Base-by-base conservation (phyloP, 2,329 filamentous ascomycete species). In the Fusarium sp. region DNA sequence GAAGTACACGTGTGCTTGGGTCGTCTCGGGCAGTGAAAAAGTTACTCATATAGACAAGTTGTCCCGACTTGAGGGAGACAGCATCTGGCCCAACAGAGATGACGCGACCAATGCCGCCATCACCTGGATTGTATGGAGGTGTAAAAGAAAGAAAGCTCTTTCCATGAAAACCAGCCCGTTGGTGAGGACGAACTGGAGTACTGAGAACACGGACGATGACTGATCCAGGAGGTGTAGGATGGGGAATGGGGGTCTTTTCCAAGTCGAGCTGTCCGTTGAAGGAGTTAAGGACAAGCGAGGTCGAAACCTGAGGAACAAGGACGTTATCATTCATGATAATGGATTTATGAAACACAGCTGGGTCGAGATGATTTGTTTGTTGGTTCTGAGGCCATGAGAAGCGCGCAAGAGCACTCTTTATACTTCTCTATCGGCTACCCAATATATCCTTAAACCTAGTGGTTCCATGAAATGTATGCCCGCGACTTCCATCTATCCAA, bases 1-100 rank as follows among this genome's bases (percentile, higher is more conserved):
- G 46, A 0, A 72, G 32, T 5, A 72, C 66, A 9, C 53, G 25
- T 1, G 59, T 72, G 6, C 32, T 54, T 0, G 60, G 63, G 2
- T 72, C 66, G 20, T 72, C 70, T 46, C 70, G 38, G 2, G 62
- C 63, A 8, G 20, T 34, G 8, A 65, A 7, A 16, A 70, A 65
- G 16, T 53, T 66, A n/a, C 55, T 68, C 56, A 72, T 30, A 3
- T 57, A 72, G 9, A 72, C 66, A 8, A 72, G 66, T 20, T 72
- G 59, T 2, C 50, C 66, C 2, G 70, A 30, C 38, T 62, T n/a
- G 1, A 72, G 20, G 20, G 52, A 46, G 6, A 64, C 55, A 18
- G 42, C 42, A 10, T 72, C 70, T 0, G 66, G 56, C 1, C 70
- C 70, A 0, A 70, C 56, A 0, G 70, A 70, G 15, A 72, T 25